Percentiles rank a stretch among this genome's conserved stretches.
These are phyloP conservation scores for Boletus speciosus DNA, from an alignment of 768 basidiomycete species.

Conservation along the genomic window DNA sequence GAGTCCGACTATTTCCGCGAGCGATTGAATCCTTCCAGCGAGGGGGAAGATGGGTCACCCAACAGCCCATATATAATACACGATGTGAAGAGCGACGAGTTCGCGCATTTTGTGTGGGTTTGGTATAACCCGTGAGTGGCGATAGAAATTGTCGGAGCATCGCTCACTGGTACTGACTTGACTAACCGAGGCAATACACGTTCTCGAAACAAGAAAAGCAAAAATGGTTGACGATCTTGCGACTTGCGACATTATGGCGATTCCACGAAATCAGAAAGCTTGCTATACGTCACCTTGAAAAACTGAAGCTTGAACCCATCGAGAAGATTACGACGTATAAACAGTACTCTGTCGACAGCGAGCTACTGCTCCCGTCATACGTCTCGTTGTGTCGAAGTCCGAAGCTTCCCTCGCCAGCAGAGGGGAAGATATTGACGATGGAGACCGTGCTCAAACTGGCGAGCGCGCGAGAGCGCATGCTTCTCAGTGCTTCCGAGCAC, in stretches of 20 bases:
- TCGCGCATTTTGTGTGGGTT: slow-evolving; percentile 49
- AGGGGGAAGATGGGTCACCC: neutral
- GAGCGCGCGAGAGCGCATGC: slow-evolving; percentile 46
- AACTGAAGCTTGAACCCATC: slow-evolving; percentile 43
- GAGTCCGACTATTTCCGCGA: slow-evolving; percentile 32
- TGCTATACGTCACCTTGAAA: slow-evolving; percentile 55
- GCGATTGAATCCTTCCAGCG: slow-evolving; percentile 16
- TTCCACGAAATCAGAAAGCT: slow-evolving; percentile 50
- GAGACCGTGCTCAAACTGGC: slow-evolving; percentile 53
- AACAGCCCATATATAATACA: slow-evolving; percentile 9
- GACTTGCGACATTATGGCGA: slow-evolving; percentile 51
- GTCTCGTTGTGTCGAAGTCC: slow-evolving; percentile 48
- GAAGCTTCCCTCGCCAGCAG: slow-evolving; percentile 48
- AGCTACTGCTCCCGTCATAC: slow-evolving; percentile 51
- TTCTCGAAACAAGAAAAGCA: slow-evolving; percentile 47
- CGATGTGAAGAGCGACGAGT: slow-evolving; percentile 36
- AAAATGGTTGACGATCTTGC: slow-evolving; percentile 55
- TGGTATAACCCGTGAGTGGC: slow-evolving; percentile 45
- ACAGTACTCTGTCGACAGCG: slow-evolving; percentile 43
- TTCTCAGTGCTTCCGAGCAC: slow-evolving; percentile 32
- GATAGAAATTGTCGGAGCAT: neutral
- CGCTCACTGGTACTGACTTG: neutral
- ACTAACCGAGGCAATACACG: slow-evolving; percentile 45
- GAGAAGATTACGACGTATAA: slow-evolving; percentile 60
- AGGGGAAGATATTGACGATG: slow-evolving; percentile 55